Conservation (phyloP, 2,329 filamentous ascomycete species). For the Microsporum ferrugineum region DNA sequence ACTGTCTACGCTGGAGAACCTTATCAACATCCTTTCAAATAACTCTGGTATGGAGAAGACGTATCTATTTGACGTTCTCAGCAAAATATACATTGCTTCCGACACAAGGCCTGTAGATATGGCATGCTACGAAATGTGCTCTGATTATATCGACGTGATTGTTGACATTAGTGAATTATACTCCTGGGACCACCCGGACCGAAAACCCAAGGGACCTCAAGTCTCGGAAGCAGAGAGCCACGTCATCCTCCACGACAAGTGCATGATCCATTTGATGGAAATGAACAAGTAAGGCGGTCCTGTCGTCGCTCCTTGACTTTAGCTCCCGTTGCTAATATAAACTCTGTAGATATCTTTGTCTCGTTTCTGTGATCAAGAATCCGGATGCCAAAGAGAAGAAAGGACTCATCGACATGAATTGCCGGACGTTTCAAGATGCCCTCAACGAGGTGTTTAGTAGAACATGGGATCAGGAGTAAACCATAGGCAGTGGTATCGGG, state of each 20-base stretch:
- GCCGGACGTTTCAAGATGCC: conserved; percentile 51
- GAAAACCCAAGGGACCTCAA: conserved; percentile 33
- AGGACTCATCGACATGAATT: conserved; percentile 56
- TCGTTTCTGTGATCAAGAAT: conserved; percentile 55
- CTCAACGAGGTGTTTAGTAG: conserved; percentile 50
- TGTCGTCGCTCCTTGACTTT: not conserved
- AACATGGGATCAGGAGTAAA: conserved; percentile 29
- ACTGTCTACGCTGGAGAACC: conserved; percentile 78
- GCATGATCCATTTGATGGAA: conserved; percentile 53
- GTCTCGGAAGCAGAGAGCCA: conserved; percentile 50
- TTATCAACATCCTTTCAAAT: conserved; percentile 86
- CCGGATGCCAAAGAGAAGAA: conserved; percentile 54
- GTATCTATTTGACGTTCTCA: conserved; percentile 93
- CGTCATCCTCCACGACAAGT: conserved; percentile 50
- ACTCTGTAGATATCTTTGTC: conserved; percentile 45
- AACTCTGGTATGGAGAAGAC: conserved; percentile 95
- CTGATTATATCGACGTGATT: conserved; percentile 96
- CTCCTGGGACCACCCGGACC: conserved; percentile 52
- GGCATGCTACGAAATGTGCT: conserved; percentile 94
- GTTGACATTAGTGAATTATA: conserved; percentile 96
- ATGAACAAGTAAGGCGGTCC: conserved; percentile 49
- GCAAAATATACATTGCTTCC: conserved; percentile 97
- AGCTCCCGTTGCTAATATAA: conserved; percentile 9
- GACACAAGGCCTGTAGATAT: conserved; percentile 89
- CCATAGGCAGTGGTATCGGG: not conserved